These are phyloP conservation scores for Rubus parviflorus DNA, from an alignment of 306 rosid species.

Conservation along the genomic window DNA sequence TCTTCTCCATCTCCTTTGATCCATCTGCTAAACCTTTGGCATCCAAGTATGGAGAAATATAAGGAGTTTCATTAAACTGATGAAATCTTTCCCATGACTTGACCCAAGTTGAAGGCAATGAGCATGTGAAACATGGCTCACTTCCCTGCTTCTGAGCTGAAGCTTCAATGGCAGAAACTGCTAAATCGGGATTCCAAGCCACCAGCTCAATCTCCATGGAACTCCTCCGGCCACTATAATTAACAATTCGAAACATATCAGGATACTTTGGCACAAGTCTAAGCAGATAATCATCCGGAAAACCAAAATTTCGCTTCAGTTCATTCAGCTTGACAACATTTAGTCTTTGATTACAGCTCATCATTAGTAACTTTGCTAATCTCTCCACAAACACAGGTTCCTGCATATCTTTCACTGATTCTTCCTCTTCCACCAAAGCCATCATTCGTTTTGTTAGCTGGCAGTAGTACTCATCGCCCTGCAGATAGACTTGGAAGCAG, in stretches of 20 bases:
- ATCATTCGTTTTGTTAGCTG: conserved; percentile 67
- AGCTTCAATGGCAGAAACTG: conserved; percentile 58
- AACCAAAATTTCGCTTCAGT: conserved; percentile 65
- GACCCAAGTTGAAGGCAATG: conserved; percentile 71
- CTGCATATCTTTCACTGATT: conserved; percentile 53
- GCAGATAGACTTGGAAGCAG: conserved; percentile 61
- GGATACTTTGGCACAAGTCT: conserved; percentile 53
- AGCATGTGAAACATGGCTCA: conserved; percentile 55
- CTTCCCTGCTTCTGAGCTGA: conserved; percentile 38
- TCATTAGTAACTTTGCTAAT: conserved; percentile 68
- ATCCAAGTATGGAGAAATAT: conserved; percentile 69
- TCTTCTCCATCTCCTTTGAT: conserved; percentile 76
- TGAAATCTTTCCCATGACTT: conserved; percentile 71
- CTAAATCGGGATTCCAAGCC: conserved; percentile 68
- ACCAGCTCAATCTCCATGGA: conserved; percentile 76
- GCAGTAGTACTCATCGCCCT: conserved; percentile 41
- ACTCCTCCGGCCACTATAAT: conserved; percentile 53
- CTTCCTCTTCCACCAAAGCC: conserved; percentile 70
- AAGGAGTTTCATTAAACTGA: conserved; percentile 59
- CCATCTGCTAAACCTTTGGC: conserved; percentile 43
- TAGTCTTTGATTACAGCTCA: conserved; percentile 54
- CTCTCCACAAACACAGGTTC: conserved; percentile 48
- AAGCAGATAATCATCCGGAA: conserved; percentile 74
- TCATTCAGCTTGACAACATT: conserved; percentile 65
- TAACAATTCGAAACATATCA: conserved; percentile 60